These are phyloP conservation scores for Castanea crenata DNA, from an alignment of 306 rosid species.

Conservation along the genomic window DNA sequence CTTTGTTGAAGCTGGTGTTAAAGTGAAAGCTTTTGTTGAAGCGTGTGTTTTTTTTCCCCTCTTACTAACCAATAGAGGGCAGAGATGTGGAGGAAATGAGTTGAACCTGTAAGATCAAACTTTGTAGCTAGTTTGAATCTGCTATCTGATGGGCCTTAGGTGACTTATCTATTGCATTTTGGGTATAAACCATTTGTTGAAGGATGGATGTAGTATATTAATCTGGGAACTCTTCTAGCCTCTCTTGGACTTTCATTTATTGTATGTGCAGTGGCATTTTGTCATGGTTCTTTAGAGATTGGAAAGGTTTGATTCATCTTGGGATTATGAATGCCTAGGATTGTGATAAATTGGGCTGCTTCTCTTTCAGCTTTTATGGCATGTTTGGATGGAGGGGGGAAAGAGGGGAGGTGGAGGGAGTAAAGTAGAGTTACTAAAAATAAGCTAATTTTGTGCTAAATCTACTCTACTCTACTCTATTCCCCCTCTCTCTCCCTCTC, in stretches of 20 bases:
- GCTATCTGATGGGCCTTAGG: background rate
- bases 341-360: background rate
- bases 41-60: too few relatives aligned
- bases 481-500: too few relatives aligned
- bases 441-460: too few relatives aligned
- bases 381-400: too few relatives aligned
- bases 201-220: background rate
- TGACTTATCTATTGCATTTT: background rate
- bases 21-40: too few relatives aligned
- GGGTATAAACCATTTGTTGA: background rate
- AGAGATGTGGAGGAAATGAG: background rate
- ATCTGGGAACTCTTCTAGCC: background rate
- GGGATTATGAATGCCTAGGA: background rate
- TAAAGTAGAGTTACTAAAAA: too few relatives aligned
- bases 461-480: too few relatives aligned
- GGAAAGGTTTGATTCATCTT: background rate
- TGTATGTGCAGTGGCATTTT: background rate
- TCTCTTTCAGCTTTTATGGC: background rate
- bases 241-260: background rate
- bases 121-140: background rate
- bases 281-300: background rate
- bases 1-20: too few relatives aligned
- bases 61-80: background rate
- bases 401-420: too few relatives aligned
- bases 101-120: background rate